Evolutionary conservation across 140 eudicot genomes (phyloP).

Genomic region (Eryngium alpinum): DNA sequence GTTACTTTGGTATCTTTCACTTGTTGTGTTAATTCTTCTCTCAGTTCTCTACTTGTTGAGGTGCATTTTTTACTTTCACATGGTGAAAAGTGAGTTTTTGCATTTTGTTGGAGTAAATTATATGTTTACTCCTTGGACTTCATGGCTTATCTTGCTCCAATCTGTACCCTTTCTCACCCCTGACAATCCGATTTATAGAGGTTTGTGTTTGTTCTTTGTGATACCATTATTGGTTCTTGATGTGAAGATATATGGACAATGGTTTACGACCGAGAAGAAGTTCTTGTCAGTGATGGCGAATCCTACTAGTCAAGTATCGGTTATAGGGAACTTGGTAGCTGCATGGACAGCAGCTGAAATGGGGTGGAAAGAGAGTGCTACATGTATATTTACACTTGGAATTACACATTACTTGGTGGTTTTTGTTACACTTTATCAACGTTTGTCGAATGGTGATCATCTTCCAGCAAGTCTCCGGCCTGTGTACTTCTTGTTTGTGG

Average conservation of each 20-base stretch:
- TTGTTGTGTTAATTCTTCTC: constrained; percentile 26
- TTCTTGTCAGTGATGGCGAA: constrained; percentile 43
- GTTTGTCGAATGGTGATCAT: constrained; percentile 30
- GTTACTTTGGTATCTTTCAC: constrained; percentile 40
- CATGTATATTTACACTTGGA: constrained; percentile 50
- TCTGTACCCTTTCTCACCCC: constrained; percentile 37
- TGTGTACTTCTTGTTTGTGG: constrained; percentile 55
- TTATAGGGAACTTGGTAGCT: constrained; percentile 52
- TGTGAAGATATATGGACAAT: constrained; percentile 59
- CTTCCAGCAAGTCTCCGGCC: constrained; percentile 49
- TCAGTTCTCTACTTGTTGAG: constrained; percentile 35
- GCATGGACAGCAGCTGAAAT: constrained; percentile 48
- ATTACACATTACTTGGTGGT: constrained; percentile 62
- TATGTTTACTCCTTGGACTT: constrained; percentile 56
- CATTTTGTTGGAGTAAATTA: constrained; percentile 58
- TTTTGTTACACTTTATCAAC: constrained; percentile 59
- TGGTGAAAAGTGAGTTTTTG: constrained; percentile 40
- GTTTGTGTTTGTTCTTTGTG: constrained; percentile 47
- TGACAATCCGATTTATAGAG: not conserved
- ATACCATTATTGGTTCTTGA: constrained; percentile 47
- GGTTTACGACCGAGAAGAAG: constrained; percentile 57
- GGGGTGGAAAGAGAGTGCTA: constrained; percentile 60
- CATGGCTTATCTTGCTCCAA: constrained; percentile 44
- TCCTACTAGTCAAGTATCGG: constrained; percentile 59
- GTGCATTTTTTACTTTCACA: constrained; percentile 24